Evolutionary conservation across 1,284 basidiomycete genomes (phyloP), one percentile per base, ranked within the genome.

Genomic region (Butyriboletus appendiculatus): DNA sequence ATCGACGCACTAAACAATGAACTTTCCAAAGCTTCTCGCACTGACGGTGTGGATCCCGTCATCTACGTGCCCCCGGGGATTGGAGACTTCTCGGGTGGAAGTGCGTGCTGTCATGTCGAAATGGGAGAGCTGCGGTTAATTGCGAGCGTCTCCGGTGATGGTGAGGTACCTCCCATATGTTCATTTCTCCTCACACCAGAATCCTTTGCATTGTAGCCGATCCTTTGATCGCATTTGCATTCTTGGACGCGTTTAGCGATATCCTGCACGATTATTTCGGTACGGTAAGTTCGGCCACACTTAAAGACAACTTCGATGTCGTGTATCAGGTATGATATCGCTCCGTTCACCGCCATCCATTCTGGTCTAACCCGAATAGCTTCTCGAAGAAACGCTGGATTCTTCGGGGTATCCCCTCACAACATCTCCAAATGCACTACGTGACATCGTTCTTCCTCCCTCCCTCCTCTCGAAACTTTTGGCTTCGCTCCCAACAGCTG

Each of bases 371-470:
- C 50, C 52, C 42, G 16, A 35, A 5, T 45, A 97, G 91, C 82
- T 98, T 30, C 82, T 98, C 26, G 96, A 98, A 75, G 96, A 98
- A 73, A 96, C 94, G 57, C 79, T 98, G 40, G 96, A 98, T 67
- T 81, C 88, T 1, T 90, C 93, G 58, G 96, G 95, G 0, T 90
- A 95, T 67, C 95, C 95, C 2, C 80, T 96, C 53, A 98, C 96
- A 4, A 98, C 94, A n/a, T 94, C 94, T 59, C 81, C 88, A 11
- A 96, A 94, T 65, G 90, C 94, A 40, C 78, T 98, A 14, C 88
- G 94, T 44, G 96, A 98, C 66, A 95, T 96, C 58, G 92, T 96
- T 8, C 79, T 95, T 2, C 92, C 93, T 0, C 93, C 94, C 1
- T 90, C 91, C 0, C 80, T 96, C 16, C 79, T 95, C 48, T 84